Evolutionary conservation across 805 yeast species (phyloP).

Genomic region (Yamadazyma philogaea): DNA sequence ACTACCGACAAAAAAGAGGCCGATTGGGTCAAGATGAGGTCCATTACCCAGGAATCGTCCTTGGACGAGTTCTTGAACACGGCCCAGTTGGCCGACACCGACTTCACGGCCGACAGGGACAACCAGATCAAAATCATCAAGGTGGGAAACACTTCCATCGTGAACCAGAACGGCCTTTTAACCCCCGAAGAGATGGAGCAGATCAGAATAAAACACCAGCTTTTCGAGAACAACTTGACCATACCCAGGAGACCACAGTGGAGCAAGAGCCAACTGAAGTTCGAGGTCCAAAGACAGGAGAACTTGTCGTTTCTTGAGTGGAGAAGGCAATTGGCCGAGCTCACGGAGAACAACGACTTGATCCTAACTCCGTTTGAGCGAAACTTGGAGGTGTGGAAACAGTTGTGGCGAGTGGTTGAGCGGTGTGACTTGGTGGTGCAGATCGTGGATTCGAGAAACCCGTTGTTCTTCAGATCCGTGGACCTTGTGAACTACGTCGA

Average conservation of each 20-base stretch:
- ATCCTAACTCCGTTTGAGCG: slow-evolving; percentile 95
- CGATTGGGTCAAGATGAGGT: slow-evolving; percentile 83
- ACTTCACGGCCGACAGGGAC: slow-evolving; percentile 87
- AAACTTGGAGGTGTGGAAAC: slow-evolving; percentile 97
- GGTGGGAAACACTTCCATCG: slow-evolving; percentile 52
- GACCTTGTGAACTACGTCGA: slow-evolving; percentile 83
- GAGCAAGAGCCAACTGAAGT: slow-evolving; percentile 67
- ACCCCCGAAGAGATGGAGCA: slow-evolving; percentile 63
- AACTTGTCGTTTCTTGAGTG: slow-evolving; percentile 88
- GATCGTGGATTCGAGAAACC: slow-evolving; percentile 96
- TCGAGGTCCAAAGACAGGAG: slow-evolving; percentile 80
- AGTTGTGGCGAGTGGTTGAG: slow-evolving; percentile 96
- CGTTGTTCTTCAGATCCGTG: slow-evolving; percentile 80
- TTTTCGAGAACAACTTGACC: slow-evolving; percentile 66
- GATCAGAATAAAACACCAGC: slow-evolving; percentile 59
- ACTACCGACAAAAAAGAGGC: slow-evolving; percentile 84
- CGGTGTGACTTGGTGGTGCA: slow-evolving; percentile 92
- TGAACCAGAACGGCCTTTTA: slow-evolving; percentile 47
- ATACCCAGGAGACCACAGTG: slow-evolving; percentile 94
- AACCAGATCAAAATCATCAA: slow-evolving; percentile 81
- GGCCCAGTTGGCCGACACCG: slow-evolving; percentile 94
- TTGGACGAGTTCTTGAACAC: slow-evolving; percentile 92
- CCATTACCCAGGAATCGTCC: slow-evolving; percentile 92
- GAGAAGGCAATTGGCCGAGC: slow-evolving; percentile 84
- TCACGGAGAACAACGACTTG: slow-evolving; percentile 82